Base-by-base conservation (phyloP, 768 basidiomycete genomes). In the Amanita subjunquillea region DNA sequence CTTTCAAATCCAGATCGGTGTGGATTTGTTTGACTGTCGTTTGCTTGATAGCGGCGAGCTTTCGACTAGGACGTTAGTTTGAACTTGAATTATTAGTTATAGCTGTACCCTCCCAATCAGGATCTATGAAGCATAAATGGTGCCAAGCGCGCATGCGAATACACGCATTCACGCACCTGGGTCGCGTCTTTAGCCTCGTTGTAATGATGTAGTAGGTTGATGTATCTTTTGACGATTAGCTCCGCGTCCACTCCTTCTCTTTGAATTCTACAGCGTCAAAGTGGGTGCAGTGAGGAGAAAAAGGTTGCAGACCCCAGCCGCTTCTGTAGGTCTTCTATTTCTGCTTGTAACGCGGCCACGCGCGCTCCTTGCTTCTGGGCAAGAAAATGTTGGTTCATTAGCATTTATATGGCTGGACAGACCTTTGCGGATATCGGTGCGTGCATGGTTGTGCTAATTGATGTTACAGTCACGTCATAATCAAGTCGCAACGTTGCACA, bases 161-260 rank as follows among this genome's bases (percentile, higher is more conserved):
- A 45, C 7, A 27, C 4, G 41, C 3, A 22, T 42, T 20, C 13
- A 30, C 43, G 30, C 55, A 80, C 87, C 80, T 90, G 88, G 0
- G 85, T 74, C 3, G 87, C 88, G 62, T 91, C 88, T 61, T 90
- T 90, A 7, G 85, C 78, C 63, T 90, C 88, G 55, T 90, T 90
- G 56, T 89, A 91, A 36, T 69, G 71, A 63, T 90, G 88, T 34
- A 89, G 68, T 3, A 87, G 69, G 57, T 76, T 77, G 63, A 89
- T 89, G 58, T 89, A 85, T 12, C 70, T 67, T 55, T 81, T 79
- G 22, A 85, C 78, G 6, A 85, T 78, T 46, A 67, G 67, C 40
- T 82, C 77, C 0, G 83, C 76, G 48, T 82, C 76, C 54, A 73
- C 72, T 41, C 63, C 51, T 50, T 63, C 65, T 32, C 75, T 76